Evolutionary conservation across 768 basidiomycete genomes (phyloP), one percentile per base, ranked within the genome.

Genomic region (Cubamyces sp.): DNA sequence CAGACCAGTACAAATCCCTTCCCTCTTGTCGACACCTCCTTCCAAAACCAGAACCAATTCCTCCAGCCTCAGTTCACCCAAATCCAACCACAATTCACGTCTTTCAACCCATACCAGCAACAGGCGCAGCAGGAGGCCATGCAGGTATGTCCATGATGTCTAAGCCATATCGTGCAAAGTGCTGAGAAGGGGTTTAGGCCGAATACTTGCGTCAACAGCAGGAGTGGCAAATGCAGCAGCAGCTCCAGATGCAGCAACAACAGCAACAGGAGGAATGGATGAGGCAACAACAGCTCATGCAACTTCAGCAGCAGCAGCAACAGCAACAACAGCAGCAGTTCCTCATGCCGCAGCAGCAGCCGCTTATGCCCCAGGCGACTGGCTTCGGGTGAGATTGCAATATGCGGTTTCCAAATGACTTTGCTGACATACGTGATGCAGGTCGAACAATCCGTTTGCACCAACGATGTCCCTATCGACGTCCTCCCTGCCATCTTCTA

Each of bases 401-500:
- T 12, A 26, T 12, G 12, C 18, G 12, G 2, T 12, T 1, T 28
- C 41, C 15, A 4, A 1, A 1, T 30, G 8, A 5, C 26, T 46
- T n/a, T 19, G 43, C 53, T 60, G 34, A 43, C 41, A 26, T 67
- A 23, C 69, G 74, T 61, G 60, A 15, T 74, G 66, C 67, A 92
- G 93, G 9, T 90, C 93, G 39, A 98, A 98, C 81, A 99, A 99
- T 73, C 97, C 97, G 0, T 98, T 99, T 69, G 96, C 94, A 0
- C 71, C 79, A 64, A 23, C 74, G 62, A 60, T 74, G 23, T 64
- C 70, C 58, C 68, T 76, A 8, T 69, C 73, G 23, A 54, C 75
- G 19, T 72, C 82, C 2, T 71, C 70, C 7, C 66, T 70, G 21
- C 66, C 70, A 3, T 71, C 71, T 30, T 71, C 74, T 54, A 79